Evolutionary conservation across 345 rosid genomes (phyloP), one percentile per base, ranked within the genome.

Genomic region (Lepidium aucheri): DNA sequence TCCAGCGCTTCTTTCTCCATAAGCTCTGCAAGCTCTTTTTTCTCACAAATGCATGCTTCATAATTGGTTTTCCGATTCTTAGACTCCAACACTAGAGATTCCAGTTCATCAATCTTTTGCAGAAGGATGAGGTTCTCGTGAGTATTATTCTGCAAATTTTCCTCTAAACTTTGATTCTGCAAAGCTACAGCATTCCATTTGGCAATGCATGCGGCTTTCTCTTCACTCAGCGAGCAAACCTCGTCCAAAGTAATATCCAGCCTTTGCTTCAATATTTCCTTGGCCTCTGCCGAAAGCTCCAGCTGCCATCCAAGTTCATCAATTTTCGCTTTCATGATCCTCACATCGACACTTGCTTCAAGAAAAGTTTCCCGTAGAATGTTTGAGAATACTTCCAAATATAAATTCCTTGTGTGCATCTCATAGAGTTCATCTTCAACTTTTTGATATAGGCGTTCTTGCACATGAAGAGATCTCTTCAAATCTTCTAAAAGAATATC

Each of bases 351-450:
- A 72, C 65, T 69, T 53, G 88, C 92, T 72, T 84, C 83, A 71
- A 65, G 78, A 76, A 90, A 77, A 69, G 88, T 81, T 72, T 84
- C 90, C 62, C 65, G 84, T 54, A 94, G 73, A 45, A 78, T 77
- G 73, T 74, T 85, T 42, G 99, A 88, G 76, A 86, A 80, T 72
- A 94, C 84, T 77, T 90, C 97, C 68, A 94, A 77, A 73, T 80
- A 83, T 36, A 88, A 67, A 73, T 85, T 88, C 60, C 59, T 79
- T 53, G 69, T 80, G 68, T 86, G 87, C 86, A 84, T 78, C 76
- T 88, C 95, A 72, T 69, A 76, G 13, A 81, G 80, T 69, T 94
- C 99, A 72, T 82, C 89, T 78, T 90, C 95, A 75, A 94, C 84
- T 72, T 90, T 94, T 69, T 53, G 76, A 68, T 85, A 85, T 28